phyloP scores from a whole-genome alignment of 108 stramenopile genomes.

The Pseudonitzschia multiseries region DNA sequence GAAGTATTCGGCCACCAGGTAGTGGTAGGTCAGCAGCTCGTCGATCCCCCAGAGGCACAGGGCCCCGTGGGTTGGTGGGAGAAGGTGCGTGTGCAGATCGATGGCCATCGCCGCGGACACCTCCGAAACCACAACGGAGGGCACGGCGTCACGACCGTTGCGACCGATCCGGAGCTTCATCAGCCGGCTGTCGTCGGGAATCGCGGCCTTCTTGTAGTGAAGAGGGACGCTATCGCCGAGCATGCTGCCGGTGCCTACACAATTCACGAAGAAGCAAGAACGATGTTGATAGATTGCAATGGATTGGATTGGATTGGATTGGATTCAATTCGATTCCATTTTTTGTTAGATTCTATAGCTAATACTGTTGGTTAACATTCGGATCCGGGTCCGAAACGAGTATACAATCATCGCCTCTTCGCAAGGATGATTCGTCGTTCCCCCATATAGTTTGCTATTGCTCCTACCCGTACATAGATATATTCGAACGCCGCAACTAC shows the following conservation, averaged over 20 bases:
- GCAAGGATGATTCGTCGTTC: no score
- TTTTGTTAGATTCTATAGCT: no score
- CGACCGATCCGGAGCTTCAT: slow-evolving; percentile 28
- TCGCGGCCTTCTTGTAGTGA: slow-evolving; percentile 22
- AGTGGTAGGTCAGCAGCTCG: slow-evolving; percentile 91
- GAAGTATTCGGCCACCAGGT: slow-evolving; percentile 89
- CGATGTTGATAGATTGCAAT: neutral
- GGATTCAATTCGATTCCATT: no score
- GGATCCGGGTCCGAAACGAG: no score
- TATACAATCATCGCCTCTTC: no score
- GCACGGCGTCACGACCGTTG: slow-evolving; percentile 29
- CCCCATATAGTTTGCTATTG: no score
- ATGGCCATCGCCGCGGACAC: slow-evolving; percentile 59
- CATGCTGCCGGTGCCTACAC: neutral
- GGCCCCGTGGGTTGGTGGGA: slow-evolving; percentile 81
- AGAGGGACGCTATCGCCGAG: slow-evolving; percentile 1
- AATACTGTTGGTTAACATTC: no score
- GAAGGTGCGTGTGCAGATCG: slow-evolving; percentile 91
- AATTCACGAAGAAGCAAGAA: neutral
- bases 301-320: neutral
- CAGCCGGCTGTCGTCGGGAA: slow-evolving; percentile 54
- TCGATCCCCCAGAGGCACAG: slow-evolving; percentile 90
- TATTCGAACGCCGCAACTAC: no score
- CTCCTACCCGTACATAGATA: no score
- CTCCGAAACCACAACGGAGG: slow-evolving; percentile 54